phyloP scores from a whole-genome alignment of 83 land plant genomes.

The Picea engelmannii region DNA sequence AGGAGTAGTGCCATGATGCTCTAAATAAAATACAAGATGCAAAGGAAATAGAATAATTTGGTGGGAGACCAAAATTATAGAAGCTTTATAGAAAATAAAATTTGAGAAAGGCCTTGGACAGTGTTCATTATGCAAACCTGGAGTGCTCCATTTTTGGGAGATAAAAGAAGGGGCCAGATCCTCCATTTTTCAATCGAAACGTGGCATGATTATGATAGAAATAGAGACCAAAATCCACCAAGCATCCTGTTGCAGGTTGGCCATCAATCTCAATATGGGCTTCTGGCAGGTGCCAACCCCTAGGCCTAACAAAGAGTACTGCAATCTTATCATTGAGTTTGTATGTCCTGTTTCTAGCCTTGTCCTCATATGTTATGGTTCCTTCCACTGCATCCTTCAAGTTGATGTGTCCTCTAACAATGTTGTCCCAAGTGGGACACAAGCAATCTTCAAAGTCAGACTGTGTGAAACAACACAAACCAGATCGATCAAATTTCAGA shows the following conservation, averaged over 20 bases:
- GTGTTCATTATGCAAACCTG: conserved; percentile 20
- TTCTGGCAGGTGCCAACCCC: conserved; percentile 94
- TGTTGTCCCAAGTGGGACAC: conserved; percentile 91
- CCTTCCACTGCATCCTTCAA: conserved; percentile 82
- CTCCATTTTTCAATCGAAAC: conserved; percentile 56
- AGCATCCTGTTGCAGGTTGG: conserved; percentile 83
- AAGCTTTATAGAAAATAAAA: too few relatives aligned
- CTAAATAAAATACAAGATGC: too few relatives aligned
- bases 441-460: conserved; percentile 95
- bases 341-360: conserved; percentile 74
- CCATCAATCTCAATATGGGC: conserved; percentile 89
- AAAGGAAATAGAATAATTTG: too few relatives aligned
- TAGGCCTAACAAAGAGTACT: conserved; percentile 77
- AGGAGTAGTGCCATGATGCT: neutral
- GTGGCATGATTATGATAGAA: conserved; percentile 77
- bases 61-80: too few relatives aligned
- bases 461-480: conserved; percentile 24
- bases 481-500: neutral
- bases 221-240: conserved; percentile 91
- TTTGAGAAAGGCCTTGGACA: too few relatives aligned
- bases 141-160: conserved; percentile 94
- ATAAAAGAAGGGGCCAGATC: conserved; percentile 85
- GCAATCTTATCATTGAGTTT: conserved; percentile 83
- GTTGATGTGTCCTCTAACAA: conserved; percentile 82
- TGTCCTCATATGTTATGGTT: conserved; percentile 73